phyloP scores from a whole-genome alignment of 1,139 yeast species.

The Sugiyamaella castrensis region DNA sequence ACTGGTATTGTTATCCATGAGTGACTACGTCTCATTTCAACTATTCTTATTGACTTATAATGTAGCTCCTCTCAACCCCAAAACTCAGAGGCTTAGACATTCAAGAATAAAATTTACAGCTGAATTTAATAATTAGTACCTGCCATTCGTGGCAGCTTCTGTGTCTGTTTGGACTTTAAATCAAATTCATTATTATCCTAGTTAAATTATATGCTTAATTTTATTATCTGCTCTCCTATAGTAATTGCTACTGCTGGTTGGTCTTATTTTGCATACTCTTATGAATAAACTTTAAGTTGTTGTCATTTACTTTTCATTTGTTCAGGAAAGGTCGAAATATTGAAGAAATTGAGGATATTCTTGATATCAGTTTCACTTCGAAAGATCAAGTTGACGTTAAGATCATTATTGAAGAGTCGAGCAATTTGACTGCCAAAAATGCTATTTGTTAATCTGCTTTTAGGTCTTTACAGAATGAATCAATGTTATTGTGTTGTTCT shows the following conservation, averaged over 20 bases:
- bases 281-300: constrained; percentile 25
- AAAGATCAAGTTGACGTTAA: background rate
- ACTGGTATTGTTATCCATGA: no score
- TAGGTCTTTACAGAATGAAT: no score
- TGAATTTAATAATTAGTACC: no score
- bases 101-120: no score
- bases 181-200: constrained; percentile 33
- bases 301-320: constrained; percentile 42
- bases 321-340: constrained; percentile 48
- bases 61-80: no score
- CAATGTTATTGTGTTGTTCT: no score
- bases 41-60: no score
- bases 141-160: constrained; percentile 18
- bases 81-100: no score
- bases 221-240: constrained; percentile 28
- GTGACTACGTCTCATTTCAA: no score
- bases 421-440: no score
- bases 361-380: constrained; percentile 27
- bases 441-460: no score
- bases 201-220: constrained; percentile 37
- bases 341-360: constrained; percentile 50
- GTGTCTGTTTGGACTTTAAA: constrained; percentile 23
- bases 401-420: no score
- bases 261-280: constrained; percentile 3
- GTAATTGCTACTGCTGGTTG: constrained; percentile 58